A percentile compares a stretch with the other conserved stretches of the same genome.
Conservation (phyloP, 164 flowering plant species). For the Nymphaea colorata region DNA sequence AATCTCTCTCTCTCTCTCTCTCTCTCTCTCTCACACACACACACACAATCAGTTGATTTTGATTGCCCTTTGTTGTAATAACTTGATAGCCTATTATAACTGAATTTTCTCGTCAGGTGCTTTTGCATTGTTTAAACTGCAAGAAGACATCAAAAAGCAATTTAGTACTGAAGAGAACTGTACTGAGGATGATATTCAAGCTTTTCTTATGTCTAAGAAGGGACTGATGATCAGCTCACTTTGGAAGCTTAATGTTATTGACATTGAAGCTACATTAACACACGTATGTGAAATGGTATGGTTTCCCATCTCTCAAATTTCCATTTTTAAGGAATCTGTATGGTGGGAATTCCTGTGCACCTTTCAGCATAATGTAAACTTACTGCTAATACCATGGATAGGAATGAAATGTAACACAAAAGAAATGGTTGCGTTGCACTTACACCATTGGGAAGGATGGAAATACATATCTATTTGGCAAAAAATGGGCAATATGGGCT, state of each 20-base stretch:
- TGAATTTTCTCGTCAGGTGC: slow-evolving; percentile 41
- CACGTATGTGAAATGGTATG: slow-evolving; percentile 93
- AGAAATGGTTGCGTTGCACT: too few species aligned
- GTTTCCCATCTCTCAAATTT: not conserved
- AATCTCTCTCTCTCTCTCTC: too few species aligned
- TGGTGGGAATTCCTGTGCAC: not conserved
- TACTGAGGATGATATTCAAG: slow-evolving; percentile 45
- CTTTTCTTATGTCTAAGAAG: slow-evolving; percentile 52
- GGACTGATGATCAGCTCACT: slow-evolving; percentile 68
- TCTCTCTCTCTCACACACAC: too few species aligned
- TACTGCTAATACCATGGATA: too few species aligned
- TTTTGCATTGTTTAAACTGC: slow-evolving; percentile 78
- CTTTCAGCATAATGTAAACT: not conserved
- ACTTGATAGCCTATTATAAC: too few species aligned
- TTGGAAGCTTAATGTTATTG: slow-evolving; percentile 92
- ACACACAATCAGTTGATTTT: too few species aligned
- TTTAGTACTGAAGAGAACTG: slow-evolving; percentile 42
- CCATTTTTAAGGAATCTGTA: not conserved
- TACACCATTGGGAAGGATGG: too few species aligned
- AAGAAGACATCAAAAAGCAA: slow-evolving; percentile 54
- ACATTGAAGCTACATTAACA: slow-evolving; percentile 77
- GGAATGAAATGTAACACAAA: too few species aligned
- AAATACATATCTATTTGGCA: too few species aligned
- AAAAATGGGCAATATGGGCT: too few species aligned
- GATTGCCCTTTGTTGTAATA: too few species aligned